These are phyloP conservation scores for Ramichloridium luteum DNA, from an alignment of 2,329 filamentous ascomycete genomes.

Conservation along the genomic window DNA sequence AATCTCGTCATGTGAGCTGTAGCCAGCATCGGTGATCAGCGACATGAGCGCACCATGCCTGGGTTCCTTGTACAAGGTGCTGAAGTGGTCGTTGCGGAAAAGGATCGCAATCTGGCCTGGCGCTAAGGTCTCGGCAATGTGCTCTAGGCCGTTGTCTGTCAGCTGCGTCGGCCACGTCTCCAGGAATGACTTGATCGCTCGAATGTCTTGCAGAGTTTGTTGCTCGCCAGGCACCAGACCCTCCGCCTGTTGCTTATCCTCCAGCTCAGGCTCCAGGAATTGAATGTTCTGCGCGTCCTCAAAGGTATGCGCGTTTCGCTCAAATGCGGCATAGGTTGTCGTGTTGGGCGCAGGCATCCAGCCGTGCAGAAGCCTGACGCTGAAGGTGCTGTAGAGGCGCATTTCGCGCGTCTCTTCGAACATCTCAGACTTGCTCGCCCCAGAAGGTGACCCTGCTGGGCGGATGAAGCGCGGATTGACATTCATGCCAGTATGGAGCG, in stretches of 20 bases:
- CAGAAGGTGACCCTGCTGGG: conserved; percentile 13
- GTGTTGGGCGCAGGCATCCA: conserved; percentile 68
- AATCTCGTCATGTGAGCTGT: conserved; percentile 74
- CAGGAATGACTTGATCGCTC: conserved; percentile 76
- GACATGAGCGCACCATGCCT: conserved; percentile 62
- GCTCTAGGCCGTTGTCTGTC: conserved; percentile 65
- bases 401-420: conserved; percentile 86
- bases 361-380: conserved; percentile 78
- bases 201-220: conserved; percentile 67
- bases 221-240: conserved; percentile 64
- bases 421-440: conserved; percentile 46
- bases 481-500: conserved; percentile 92
- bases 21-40: conserved; percentile 86
- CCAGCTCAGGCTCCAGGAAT: conserved; percentile 79
- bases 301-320: conserved; percentile 67
- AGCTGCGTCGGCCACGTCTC: conserved; percentile 71
- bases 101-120: conserved; percentile 78
- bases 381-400: conserved; percentile 81
- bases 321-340: conserved; percentile 55
- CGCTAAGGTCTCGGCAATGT: conserved; percentile 56
- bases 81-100: conserved; percentile 96
- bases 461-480: conserved; percentile 84
- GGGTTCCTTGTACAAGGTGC: conserved; percentile 82
- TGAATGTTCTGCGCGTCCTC: conserved; percentile 85
- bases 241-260: conserved; percentile 56